These are phyloP conservation scores for Calycina herbarum DNA, from an alignment of 2,329 filamentous ascomycete species.

Conservation along the genomic window DNA sequence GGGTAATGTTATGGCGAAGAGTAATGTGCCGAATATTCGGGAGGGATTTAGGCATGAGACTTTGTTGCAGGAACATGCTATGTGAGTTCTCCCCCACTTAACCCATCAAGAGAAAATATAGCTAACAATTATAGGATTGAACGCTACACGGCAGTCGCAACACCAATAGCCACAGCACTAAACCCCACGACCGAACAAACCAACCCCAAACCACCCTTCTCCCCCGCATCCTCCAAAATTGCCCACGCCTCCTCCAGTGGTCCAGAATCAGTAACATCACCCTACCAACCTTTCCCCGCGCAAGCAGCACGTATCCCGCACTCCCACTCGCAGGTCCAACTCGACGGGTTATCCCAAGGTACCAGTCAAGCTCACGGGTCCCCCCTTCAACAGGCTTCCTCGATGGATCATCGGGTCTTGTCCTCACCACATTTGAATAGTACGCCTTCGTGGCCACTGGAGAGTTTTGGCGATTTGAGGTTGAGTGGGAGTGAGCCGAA, in stretches of 20 bases:
- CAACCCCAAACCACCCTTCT: constrained; percentile 22
- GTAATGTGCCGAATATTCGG: constrained; percentile 90
- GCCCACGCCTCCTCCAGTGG: constrained; percentile 32
- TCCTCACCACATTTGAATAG: constrained; percentile 24
- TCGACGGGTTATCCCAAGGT: constrained; percentile 22
- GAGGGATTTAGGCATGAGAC: constrained; percentile 90
- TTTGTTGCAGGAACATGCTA: constrained; percentile 75
- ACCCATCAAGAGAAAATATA: no score
- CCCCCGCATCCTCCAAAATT: constrained; percentile 39
- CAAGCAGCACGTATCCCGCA: constrained; percentile 35
- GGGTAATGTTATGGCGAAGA: constrained; percentile 93
- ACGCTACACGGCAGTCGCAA: constrained; percentile 34
- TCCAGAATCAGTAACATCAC: constrained; percentile 24
- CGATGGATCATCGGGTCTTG: not conserved
- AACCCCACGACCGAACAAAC: constrained; percentile 30
- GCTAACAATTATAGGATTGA: constrained; percentile 35
- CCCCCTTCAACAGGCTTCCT: constrained; percentile 8
- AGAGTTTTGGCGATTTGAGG: constrained; percentile 46
- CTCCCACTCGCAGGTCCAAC: constrained; percentile 31
- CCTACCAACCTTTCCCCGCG: constrained; percentile 36
- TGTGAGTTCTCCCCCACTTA: constrained; percentile 56
- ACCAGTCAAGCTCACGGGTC: constrained; percentile 10
- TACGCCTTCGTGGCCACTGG: constrained; percentile 39
- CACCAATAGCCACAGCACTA: constrained; percentile 31
- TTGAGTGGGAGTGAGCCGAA: constrained; percentile 62